Evolutionary conservation across 768 basidiomycete genomes (phyloP), one percentile per base, ranked within the genome.

Genomic region (Mycena leptocephala): DNA sequence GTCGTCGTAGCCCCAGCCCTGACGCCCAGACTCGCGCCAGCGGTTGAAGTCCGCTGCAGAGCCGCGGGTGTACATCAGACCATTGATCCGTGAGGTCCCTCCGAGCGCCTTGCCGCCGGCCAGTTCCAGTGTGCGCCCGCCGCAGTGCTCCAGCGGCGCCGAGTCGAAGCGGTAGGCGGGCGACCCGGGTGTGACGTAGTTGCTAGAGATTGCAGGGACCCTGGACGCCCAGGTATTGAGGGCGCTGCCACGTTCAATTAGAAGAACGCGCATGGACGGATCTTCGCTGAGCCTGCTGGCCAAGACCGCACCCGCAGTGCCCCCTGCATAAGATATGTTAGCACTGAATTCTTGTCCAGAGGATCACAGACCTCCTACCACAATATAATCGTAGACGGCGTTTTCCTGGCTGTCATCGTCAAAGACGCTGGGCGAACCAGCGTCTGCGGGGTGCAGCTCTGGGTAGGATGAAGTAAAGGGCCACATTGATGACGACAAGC

Each of bases 351-450:
- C 73, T 39, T 2, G n/a, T n/a, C n/a, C n/a, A n/a, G n/a, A n/a
- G n/a, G n/a, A n/a, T n/a, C n/a, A n/a, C n/a, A n/a, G n/a, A 76
- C 77, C 78, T 13, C 78, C 78, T 20, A 79, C 72, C n/a, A 79
- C 46, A n/a, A 76, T 74, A 22, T 79, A 79, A 35, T 79, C 78
- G 46, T 79, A 79, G 37, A 14, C 37, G n/a, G n/a, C 14, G 37
- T 39, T 14, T 39, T 7, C 37, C 7, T 7, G 37, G 37, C 37
- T 14, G 37, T 39, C 37, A 39, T 39, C 14, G 37, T 39, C 37
- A 39, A 39, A n/a, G n/a, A n/a, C n/a, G n/a, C n/a, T n/a, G n/a
- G n/a, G n/a, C n/a, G n/a, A n/a, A n/a, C n/a, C n/a, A n/a, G n/a
- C n/a, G n/a, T n/a, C n/a, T n/a, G n/a, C n/a, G n/a, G n/a, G n/a